These are phyloP conservation scores for Exophiala spinifera DNA, from an alignment of 2,329 filamentous ascomycete species.

Conservation along the genomic window DNA sequence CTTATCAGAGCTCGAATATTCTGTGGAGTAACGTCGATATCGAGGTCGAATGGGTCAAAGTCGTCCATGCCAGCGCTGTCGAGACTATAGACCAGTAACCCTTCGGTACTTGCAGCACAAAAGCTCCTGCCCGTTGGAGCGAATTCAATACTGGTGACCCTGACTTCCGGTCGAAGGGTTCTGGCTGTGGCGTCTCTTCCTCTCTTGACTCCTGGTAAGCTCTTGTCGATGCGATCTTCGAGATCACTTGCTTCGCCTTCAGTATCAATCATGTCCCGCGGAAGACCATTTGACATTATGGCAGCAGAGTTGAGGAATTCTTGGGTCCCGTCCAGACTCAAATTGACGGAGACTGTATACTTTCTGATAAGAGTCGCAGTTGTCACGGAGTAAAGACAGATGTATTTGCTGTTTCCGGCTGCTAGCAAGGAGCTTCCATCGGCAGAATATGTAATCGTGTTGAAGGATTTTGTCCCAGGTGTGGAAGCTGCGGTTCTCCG, in stretches of 20 bases:
- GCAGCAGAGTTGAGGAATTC: slow-evolving; percentile 93
- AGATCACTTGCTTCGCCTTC: slow-evolving; percentile 84
- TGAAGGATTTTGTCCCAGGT: slow-evolving; percentile 85
- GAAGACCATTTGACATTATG: slow-evolving; percentile 79
- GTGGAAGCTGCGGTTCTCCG: slow-evolving; percentile 88
- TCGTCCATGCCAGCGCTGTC: slow-evolving; percentile 66
- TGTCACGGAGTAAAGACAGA: slow-evolving; percentile 92
- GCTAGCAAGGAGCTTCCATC: slow-evolving; percentile 89
- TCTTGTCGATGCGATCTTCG: slow-evolving; percentile 75
- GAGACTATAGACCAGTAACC: slow-evolving; percentile 86
- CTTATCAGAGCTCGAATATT: slow-evolving; percentile 76
- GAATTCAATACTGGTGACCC: slow-evolving; percentile 81
- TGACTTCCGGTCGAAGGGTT: slow-evolving; percentile 73
- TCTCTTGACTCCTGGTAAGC: slow-evolving; percentile 79
- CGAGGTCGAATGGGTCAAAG: slow-evolving; percentile 95
- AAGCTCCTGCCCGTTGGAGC: slow-evolving; percentile 86
- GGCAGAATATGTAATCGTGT: slow-evolving; percentile 81
- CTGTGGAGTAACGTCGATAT: slow-evolving; percentile 87
- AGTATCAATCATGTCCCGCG: slow-evolving; percentile 78
- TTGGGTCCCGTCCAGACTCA: slow-evolving; percentile 93
- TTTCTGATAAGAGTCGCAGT: slow-evolving; percentile 91
- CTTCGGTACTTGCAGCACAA: slow-evolving; percentile 92
- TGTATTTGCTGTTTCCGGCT: slow-evolving; percentile 96
- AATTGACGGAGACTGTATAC: slow-evolving; percentile 90
- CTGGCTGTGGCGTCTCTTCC: slow-evolving; percentile 77